A percentile compares a stretch with the other conserved stretches of the same genome.
Evolutionary conservation across 352 stramenopile species (phyloP).

Genomic region (Saprolegnia diclina): DNA sequence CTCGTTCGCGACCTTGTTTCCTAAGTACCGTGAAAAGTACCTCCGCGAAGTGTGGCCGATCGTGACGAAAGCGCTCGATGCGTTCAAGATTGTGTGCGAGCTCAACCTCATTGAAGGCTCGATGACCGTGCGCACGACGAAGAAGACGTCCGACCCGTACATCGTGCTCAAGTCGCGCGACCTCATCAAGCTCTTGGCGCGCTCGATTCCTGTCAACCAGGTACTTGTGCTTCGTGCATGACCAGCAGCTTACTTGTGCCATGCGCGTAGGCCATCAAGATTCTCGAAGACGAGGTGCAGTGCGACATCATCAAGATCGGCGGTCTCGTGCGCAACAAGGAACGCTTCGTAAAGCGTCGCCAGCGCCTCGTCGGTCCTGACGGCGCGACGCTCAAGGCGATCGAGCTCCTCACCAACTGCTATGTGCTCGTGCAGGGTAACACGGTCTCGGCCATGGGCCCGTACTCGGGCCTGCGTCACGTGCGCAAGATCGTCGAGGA

Average conservation of each 20-base stretch:
- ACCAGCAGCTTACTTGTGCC: neutral
- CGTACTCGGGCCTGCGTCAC: slow-evolving; percentile 89
- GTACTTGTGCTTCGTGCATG: slow-evolving; percentile 25
- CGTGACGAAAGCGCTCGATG: slow-evolving; percentile 95
- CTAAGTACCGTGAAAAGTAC: slow-evolving; percentile 99
- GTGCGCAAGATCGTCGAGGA: slow-evolving; percentile 97
- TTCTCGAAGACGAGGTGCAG: slow-evolving; percentile 97
- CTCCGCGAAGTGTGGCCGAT: slow-evolving; percentile 98
- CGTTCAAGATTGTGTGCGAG: slow-evolving; percentile 94
- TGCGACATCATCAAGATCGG: slow-evolving; percentile 99
- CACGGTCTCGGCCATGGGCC: slow-evolving; percentile 92
- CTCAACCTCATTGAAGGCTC: slow-evolving; percentile 97
- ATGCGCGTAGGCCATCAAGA: slow-evolving; percentile 82
- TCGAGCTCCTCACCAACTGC: slow-evolving; percentile 98
- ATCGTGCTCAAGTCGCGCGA: slow-evolving; percentile 98
- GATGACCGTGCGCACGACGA: slow-evolving; percentile 90
- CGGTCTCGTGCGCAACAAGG: slow-evolving; percentile 98
- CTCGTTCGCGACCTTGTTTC: slow-evolving; percentile 99
- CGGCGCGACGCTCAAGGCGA: slow-evolving; percentile 94
- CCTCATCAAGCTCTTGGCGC: slow-evolving; percentile 97
- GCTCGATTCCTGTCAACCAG: slow-evolving; percentile 96
- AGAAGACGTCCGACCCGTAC: slow-evolving; percentile 96
- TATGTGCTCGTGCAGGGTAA: slow-evolving; percentile 99
- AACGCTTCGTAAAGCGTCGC: slow-evolving; percentile 98
- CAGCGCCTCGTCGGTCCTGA: slow-evolving; percentile 97